Base-by-base conservation (phyloP, 768 basidiomycete species). In the Suillus placidus region DNA sequence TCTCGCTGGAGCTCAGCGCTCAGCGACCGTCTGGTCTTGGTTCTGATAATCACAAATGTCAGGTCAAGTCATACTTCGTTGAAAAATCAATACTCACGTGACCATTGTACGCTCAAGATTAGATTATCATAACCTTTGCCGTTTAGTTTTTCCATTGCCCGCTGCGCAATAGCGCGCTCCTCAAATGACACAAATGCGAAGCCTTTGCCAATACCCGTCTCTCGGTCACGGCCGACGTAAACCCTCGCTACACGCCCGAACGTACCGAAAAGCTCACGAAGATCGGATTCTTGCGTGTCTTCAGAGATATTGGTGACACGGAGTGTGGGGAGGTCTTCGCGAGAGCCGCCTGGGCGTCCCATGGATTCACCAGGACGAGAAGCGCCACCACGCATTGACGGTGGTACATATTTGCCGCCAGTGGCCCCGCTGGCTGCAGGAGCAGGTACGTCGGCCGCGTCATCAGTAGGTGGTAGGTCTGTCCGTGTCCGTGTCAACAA, bases 111-210 rank as follows among this genome's bases (percentile, higher is more conserved):
- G 67, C 80, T 87, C 69, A 90, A 73, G 69, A 98, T 98, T 66
- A 98, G 80, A 74, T 93, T 96, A 77, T 96, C 94, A 72, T 97
- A 98, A 26, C 94, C 95, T 72, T 87, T 86, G 32, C 96, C 97
- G 72, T 98, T 84, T 69, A 95, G 88, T 79, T 95, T 97, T 72
- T 93, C 88, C 81, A 97, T 90, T 51, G 97, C 97, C 74, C 82
- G 85, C 79, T 97, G 93, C 23, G 94, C 97, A 62, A 83, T 81
- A 13, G 85, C 82, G 73, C 84, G 83, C 18, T 90, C 90, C 74
- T 99, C 97, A 72, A 97, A 99, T 76, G 91, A 94, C 63, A 99
- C 96, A 71, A 99, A 99, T 18, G 96, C 97, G 76, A 97, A 97
- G 58, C 97, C 97, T 78, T 97, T 97, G 64, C 95, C 95, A 26